Percentiles rank a stretch among this genome's conserved stretches.
Conservation (phyloP, 169 alveolate genomes). For the Plasmodium gonderi region DNA sequence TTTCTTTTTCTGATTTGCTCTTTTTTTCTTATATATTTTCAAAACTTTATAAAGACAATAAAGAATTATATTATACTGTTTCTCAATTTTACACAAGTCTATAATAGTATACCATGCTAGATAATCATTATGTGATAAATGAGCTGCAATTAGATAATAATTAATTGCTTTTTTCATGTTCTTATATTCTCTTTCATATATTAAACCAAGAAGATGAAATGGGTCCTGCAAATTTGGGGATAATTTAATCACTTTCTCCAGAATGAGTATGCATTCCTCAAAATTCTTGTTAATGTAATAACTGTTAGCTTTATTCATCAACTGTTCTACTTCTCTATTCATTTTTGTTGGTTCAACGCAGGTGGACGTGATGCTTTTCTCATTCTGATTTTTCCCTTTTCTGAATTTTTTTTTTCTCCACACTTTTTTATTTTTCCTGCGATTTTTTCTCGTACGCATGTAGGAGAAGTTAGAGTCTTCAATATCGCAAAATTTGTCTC, state of each 20-base stretch:
- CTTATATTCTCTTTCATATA: constrained; percentile 88
- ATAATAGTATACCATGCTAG: constrained; percentile 89
- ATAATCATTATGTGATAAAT: constrained; percentile 86
- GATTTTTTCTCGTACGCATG: background rate
- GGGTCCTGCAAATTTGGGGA: constrained; percentile 92
- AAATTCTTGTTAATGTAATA: constrained; percentile 78
- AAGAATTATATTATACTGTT: constrained; percentile 19
- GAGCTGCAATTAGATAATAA: constrained; percentile 91
- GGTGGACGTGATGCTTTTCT: background rate
- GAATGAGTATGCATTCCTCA: constrained; percentile 76
- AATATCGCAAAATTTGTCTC: no score
- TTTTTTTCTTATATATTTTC: constrained; percentile 32
- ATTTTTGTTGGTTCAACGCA: constrained; percentile 71
- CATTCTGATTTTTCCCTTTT: background rate
- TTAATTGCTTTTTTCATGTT: constrained; percentile 88
- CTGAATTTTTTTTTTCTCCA: background rate
- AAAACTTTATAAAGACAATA: constrained; percentile 61
- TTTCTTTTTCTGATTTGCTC: background rate
- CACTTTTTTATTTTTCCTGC: constrained; percentile 8
- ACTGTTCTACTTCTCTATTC: constrained; percentile 77
- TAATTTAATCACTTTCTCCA: constrained; percentile 85
- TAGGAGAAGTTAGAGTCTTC: no score
- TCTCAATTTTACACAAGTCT: constrained; percentile 81
- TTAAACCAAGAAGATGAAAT: constrained; percentile 90
- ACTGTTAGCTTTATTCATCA: constrained; percentile 82